Percentiles rank a stretch among this genome's conserved stretches.
Conservation (phyloP, 441 rosid species). For the Gossypium gossypioides region DNA sequence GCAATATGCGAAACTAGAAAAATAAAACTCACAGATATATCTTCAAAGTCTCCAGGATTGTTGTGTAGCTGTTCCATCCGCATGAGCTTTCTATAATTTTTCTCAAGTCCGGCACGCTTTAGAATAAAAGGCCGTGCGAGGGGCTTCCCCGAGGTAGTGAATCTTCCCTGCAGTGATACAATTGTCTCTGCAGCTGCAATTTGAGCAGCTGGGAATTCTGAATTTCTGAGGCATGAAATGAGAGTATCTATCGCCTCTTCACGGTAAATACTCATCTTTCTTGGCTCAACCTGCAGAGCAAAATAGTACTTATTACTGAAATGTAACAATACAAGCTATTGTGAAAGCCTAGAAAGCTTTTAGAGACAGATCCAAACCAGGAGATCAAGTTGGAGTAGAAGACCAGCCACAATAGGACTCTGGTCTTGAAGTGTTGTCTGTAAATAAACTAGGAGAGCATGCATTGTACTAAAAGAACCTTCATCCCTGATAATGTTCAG, state of each 20-base stretch:
- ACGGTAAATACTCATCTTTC: conserved; percentile 66
- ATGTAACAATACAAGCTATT: not conserved
- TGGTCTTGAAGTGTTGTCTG: conserved; percentile 47
- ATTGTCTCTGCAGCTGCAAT: conserved; percentile 54
- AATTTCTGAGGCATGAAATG: conserved; percentile 48
- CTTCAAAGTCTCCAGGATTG: conserved; percentile 34
- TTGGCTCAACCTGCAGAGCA: conserved; percentile 50
- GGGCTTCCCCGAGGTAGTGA: conserved; percentile 51
- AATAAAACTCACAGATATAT: conserved; percentile 31
- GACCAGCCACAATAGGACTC: conserved; percentile 55
- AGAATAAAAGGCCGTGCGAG: conserved; percentile 46
- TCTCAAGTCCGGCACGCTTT: conserved; percentile 46
- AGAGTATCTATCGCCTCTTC: conserved; percentile 66
- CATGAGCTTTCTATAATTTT: conserved; percentile 36
- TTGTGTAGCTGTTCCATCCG: conserved; percentile 33
- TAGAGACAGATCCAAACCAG: conserved; percentile 30
- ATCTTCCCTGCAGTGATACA: conserved; percentile 49
- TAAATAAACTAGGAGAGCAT: conserved; percentile 44
- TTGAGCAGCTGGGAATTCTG: conserved; percentile 49
- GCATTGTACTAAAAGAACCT: conserved; percentile 60
- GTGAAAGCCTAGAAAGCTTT: not conserved
- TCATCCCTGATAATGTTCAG: conserved; percentile 52
- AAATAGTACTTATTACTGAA: conserved; percentile 2
- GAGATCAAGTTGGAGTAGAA: conserved; percentile 67
- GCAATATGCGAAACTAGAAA: not conserved